Percentiles rank a stretch among this genome's conserved stretches.
Evolutionary conservation across 1,284 basidiomycete genomes (phyloP).

Genomic region (Jaminaea rosea): DNA sequence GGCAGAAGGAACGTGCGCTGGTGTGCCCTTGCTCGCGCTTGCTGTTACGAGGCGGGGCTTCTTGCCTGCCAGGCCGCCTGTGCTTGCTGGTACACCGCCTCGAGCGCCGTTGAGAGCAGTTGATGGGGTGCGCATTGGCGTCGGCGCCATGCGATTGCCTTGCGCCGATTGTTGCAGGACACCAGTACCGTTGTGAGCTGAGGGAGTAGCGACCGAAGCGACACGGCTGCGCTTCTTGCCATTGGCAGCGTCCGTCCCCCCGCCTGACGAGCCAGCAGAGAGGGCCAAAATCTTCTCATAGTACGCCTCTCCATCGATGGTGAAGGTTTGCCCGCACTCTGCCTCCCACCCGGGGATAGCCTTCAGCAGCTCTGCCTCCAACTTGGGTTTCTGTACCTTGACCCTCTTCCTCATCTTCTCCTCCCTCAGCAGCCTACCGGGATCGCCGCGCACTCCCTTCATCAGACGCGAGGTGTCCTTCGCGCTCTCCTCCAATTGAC

Average conservation of each 20-base stretch:
- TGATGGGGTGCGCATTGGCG: neutral
- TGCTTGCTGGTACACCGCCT: neutral
- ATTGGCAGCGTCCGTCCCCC: neutral
- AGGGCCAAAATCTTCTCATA: slow-evolving; percentile 59
- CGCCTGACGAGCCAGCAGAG: slow-evolving; percentile 14
- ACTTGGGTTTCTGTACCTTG: slow-evolving; percentile 79
- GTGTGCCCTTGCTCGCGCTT: too few species aligned
- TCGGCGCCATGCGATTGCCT: neutral
- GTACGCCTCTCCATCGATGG: slow-evolving; percentile 75
- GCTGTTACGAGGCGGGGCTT: neutral
- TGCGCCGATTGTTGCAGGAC: neutral
- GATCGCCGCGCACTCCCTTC: slow-evolving; percentile 57
- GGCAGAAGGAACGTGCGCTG: too few species aligned
- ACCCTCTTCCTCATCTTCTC: slow-evolving; percentile 97
- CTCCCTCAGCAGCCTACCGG: slow-evolving; percentile 63
- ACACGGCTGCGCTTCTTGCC: neutral
- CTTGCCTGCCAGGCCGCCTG: neutral
- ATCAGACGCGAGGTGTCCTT: slow-evolving; percentile 50
- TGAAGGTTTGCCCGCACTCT: slow-evolving; percentile 65
- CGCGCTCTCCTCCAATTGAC: slow-evolving; percentile 63
- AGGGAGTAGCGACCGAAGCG: slow-evolving; percentile 1
- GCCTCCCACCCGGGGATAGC: slow-evolving; percentile 82
- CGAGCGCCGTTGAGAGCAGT: neutral
- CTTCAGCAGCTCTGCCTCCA: slow-evolving; percentile 70
- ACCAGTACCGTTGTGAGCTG: neutral